A percentile compares a stretch with the other conserved stretches of the same genome.
phyloP scores from a whole-genome alignment of 345 rosid genomes.

The Streptanthus diversifolius region DNA sequence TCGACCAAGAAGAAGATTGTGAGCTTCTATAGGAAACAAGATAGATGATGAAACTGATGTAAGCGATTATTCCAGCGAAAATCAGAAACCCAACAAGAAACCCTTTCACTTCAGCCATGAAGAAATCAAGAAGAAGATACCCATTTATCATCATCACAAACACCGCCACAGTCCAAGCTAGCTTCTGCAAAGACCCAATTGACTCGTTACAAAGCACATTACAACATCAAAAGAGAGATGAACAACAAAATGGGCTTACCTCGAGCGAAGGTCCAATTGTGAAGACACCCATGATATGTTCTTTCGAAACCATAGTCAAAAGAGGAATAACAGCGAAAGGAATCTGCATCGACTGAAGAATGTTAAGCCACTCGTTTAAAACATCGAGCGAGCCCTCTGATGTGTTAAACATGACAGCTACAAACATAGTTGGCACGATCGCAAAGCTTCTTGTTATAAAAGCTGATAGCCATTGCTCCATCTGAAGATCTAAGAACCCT shows the following conservation, averaged over 20 bases:
- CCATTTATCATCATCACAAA: slow-evolving; percentile 81
- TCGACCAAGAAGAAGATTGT: slow-evolving; percentile 44
- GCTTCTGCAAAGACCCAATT: slow-evolving; percentile 39
- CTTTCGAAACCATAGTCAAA: slow-evolving; percentile 78
- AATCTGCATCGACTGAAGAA: slow-evolving; percentile 90
- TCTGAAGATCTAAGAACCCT: slow-evolving; percentile 80
- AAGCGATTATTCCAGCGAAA: slow-evolving; percentile 47
- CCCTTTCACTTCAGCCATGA: slow-evolving; percentile 59
- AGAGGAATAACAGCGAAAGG: slow-evolving; percentile 94
- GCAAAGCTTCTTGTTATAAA: slow-evolving; percentile 84
- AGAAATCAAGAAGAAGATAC: slow-evolving; percentile 73
- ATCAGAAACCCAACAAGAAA: slow-evolving; percentile 44
- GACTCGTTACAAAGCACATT: slow-evolving; percentile 7
- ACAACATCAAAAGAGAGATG: not conserved
- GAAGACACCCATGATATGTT: slow-evolving; percentile 81
- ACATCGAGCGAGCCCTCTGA: slow-evolving; percentile 77
- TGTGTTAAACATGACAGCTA: slow-evolving; percentile 67
- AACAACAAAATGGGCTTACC: slow-evolving; percentile 36
- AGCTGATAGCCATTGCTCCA: slow-evolving; percentile 88
- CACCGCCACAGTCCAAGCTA: slow-evolving; percentile 89
- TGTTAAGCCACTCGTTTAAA: slow-evolving; percentile 88
- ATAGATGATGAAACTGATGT: slow-evolving; percentile 63
- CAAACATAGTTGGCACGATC: slow-evolving; percentile 79
- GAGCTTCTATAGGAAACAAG: slow-evolving; percentile 46
- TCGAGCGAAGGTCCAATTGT: slow-evolving; percentile 65